Base-by-base conservation (phyloP, 106 monocot species). In the Alisma plantagoaquatica region DNA sequence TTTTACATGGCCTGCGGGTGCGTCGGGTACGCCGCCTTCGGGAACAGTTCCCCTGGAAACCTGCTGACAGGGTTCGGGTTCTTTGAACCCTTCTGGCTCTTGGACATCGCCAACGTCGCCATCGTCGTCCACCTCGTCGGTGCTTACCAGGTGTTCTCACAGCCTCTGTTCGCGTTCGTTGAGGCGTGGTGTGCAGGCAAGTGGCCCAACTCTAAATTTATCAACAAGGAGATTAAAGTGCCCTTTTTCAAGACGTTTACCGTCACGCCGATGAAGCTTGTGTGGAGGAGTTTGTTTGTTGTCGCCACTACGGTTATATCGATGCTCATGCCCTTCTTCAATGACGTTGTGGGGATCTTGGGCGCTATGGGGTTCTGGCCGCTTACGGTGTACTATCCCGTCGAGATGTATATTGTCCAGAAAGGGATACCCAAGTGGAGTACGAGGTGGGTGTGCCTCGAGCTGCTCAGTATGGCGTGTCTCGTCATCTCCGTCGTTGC, bases 11-110 rank as follows among this genome's bases (percentile, higher is more conserved):
- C 69, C 22, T 80, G 79, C n/a, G 79, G 79, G 5, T 70, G 61
- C 61, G 70, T 80, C 54, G 79, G 79, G 15, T 80, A 80, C 26
- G 75, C 75, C 0, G 79, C 79, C 29, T 80, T 80, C 26, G 79
- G 79, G 0, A 56, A 80, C 28, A 51, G 66, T 21, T 65, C 67
- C 0, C 79, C 79, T 2, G 70, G 70, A 0, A 80, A 80, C 52
- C 67, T 80, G 30, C 65, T 80, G 10, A 80, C 79, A 1, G 79
- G 70, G 14, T 80, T 75, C 19, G 79, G 79, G 3, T 80, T 75
- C 70, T 75, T 62, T 50, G 61, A 80, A 23, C 75, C 79, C 0
- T 80, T 66, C 46, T 80, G 79, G 79, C 79, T 80, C 38, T 60
- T 80, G 11, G 70, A 80, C 38, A 61, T 75, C 27, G 75, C 75